Conservation (phyloP, 2,329 filamentous ascomycete genomes). For the Aspergillus caelatus region DNA sequence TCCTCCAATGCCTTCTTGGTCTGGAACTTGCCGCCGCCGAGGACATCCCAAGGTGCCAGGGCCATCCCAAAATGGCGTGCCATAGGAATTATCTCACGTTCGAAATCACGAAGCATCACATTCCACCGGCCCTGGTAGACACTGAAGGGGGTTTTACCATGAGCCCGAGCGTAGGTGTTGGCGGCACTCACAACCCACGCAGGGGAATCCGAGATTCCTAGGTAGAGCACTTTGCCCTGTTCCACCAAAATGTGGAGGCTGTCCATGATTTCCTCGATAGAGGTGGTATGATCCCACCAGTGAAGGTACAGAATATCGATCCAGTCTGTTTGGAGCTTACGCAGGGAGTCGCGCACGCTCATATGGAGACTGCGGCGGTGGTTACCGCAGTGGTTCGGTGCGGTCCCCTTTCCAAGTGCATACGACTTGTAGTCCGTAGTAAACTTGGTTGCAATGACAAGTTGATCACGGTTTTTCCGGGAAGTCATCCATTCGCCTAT, state of each 20-base stretch:
- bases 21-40: slow-evolving; percentile 58
- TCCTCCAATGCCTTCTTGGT: slow-evolving; percentile 51
- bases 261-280: slow-evolving; percentile 43
- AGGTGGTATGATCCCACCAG: slow-evolving; percentile 54
- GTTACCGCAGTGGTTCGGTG: slow-evolving; percentile 51
- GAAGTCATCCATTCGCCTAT: slow-evolving; percentile 72
- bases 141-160: slow-evolving; percentile 45
- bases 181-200: slow-evolving; percentile 46
- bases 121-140: slow-evolving; percentile 47
- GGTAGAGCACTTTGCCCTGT: slow-evolving; percentile 45
- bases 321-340: slow-evolving; percentile 56
- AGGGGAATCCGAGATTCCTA: slow-evolving; percentile 45
- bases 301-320: slow-evolving; percentile 60
- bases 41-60: slow-evolving; percentile 62
- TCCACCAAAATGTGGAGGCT: slow-evolving; percentile 42
- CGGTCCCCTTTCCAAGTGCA: slow-evolving; percentile 49
- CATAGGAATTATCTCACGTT: slow-evolving; percentile 48
- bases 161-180: slow-evolving; percentile 43
- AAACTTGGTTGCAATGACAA: slow-evolving; percentile 73
- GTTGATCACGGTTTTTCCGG: slow-evolving; percentile 65
- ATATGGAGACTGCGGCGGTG: slow-evolving; percentile 45
- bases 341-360: slow-evolving; percentile 47
- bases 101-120: slow-evolving; percentile 42
- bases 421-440: slow-evolving; percentile 52
- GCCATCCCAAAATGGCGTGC: slow-evolving; percentile 47